These are phyloP conservation scores for Wallacemonas sp. DNA, from an alignment of 208 protist genomes.

Conservation along the genomic window DNA sequence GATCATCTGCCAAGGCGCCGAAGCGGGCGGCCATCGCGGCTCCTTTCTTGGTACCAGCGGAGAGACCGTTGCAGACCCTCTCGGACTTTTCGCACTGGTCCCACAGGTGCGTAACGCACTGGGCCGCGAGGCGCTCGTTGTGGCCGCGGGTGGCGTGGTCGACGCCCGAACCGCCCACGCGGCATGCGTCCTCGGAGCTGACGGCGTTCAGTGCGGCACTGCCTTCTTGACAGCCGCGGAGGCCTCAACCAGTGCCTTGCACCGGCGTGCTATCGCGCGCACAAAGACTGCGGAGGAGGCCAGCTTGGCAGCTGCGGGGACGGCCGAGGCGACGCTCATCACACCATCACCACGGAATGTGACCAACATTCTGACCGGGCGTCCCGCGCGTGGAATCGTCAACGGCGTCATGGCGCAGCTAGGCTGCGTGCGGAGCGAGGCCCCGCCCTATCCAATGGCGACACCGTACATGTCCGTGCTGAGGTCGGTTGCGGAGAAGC, in stretches of 20 bases:
- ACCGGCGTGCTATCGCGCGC: constrained; percentile 10
- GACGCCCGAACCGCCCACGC: constrained; percentile 19
- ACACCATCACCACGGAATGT: not conserved
- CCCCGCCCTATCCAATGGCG: constrained; percentile 14
- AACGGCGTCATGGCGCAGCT: constrained; percentile 22
- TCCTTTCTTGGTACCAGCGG: constrained; percentile 15
- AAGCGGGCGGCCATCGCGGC: constrained; percentile 39
- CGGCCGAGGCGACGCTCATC: not conserved
- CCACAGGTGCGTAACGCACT: constrained; percentile 24
- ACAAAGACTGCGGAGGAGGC: constrained; percentile 1
- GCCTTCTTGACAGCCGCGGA: constrained; percentile 27
- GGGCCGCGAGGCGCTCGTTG: constrained; percentile 5
- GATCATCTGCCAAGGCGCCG: constrained; percentile 28
- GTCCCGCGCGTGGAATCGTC: constrained; percentile 13
- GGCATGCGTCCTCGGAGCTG: constrained; percentile 28
- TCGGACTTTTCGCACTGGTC: constrained; percentile 31
- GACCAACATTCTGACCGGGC: constrained; percentile 17
- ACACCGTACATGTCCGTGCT: constrained; percentile 14
- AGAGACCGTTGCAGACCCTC: not conserved
- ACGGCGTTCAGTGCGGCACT: constrained; percentile 35
- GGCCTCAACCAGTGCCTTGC: constrained; percentile 10
- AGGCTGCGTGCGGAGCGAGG: constrained; percentile 15
- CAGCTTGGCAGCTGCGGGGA: not conserved
- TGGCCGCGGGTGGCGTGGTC: constrained; percentile 41
- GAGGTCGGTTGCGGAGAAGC: constrained; percentile 9